phyloP scores from a whole-genome alignment of 1,284 basidiomycete species.

The Sporisorium reilianum region DNA sequence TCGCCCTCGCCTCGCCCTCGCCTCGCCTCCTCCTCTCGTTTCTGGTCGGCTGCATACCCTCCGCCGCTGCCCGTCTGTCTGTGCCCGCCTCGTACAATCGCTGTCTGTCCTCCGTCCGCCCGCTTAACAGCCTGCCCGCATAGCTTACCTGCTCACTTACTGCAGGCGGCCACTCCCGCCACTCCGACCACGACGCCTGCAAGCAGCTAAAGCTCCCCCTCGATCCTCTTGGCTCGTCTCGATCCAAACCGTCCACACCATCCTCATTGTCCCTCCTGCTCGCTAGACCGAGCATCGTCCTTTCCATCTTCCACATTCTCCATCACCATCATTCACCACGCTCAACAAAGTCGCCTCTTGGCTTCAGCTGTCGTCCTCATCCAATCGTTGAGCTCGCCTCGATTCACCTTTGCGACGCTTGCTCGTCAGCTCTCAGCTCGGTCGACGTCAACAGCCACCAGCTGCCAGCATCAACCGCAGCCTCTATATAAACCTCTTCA shows the following conservation, averaged over 20 bases:
- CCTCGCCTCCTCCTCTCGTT: neutral
- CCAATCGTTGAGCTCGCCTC: too few relatives aligned
- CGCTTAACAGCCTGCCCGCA: neutral
- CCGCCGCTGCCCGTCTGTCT: neutral
- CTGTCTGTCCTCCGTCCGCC: neutral
- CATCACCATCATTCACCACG: too few relatives aligned
- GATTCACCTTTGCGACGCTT: neutral
- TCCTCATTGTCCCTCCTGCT: neutral
- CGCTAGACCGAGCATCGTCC: neutral
- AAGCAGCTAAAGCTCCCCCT: conserved; percentile 11
- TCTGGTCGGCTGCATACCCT: neutral
- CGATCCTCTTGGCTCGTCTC: conserved; percentile 9
- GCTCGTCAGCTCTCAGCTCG: neutral
- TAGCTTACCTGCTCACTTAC: too few relatives aligned
- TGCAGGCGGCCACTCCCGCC: conserved; percentile 1
- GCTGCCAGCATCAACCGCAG: neutral
- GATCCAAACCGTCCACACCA: neutral
- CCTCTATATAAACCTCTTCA: neutral
- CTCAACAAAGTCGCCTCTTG: too few relatives aligned
- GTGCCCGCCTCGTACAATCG: neutral
- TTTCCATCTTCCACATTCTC: neutral
- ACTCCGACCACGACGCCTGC: conserved; percentile 13
- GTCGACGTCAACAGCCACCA: neutral
- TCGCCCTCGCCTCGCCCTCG: too few relatives aligned
- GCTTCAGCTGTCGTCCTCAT: too few relatives aligned